Conservation (phyloP, 768 basidiomycete genomes). For the Rhodotorula taiwanensis region DNA sequence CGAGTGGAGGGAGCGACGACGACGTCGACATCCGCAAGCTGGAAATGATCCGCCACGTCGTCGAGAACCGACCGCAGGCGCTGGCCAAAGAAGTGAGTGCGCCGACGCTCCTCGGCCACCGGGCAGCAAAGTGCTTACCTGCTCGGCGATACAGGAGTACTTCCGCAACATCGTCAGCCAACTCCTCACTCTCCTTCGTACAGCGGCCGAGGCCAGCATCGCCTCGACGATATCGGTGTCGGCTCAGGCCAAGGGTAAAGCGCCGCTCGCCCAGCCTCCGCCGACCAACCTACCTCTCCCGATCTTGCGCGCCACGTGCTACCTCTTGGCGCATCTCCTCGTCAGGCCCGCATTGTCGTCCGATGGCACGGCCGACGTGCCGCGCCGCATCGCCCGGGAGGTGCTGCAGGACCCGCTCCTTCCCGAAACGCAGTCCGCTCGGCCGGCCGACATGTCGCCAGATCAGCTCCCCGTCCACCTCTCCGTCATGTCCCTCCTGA, state of each 20-base stretch:
- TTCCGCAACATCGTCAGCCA: constrained; percentile 44
- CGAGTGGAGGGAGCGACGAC: constrained; percentile 38
- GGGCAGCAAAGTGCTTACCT: background rate
- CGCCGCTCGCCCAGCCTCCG: background rate
- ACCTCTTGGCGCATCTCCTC: constrained; percentile 13
- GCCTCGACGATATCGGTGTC: background rate
- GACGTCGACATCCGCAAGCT: constrained; percentile 44
- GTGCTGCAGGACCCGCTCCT: constrained; percentile 6
- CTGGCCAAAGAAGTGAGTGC: constrained; percentile 41
- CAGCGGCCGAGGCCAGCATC: background rate
- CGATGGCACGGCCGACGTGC: background rate
- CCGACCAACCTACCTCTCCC: constrained; percentile 1
- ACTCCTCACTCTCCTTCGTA: constrained; percentile 15
- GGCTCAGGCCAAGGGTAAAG: constrained; percentile 8
- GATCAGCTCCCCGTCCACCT: background rate
- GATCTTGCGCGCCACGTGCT: constrained; percentile 6
- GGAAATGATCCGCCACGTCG: constrained; percentile 43
- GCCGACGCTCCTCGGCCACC: background rate
- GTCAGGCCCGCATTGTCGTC: background rate
- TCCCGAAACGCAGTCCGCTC: background rate
- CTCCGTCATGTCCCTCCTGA: constrained; percentile 1
- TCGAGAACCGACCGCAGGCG: constrained; percentile 58
- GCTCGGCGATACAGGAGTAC: constrained; percentile 53
- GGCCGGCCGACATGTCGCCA: background rate
- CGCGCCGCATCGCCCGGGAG: background rate